Evolutionary conservation across 2,329 filamentous ascomycete genomes (phyloP).

Genomic region (Colletotrichum magnum): DNA sequence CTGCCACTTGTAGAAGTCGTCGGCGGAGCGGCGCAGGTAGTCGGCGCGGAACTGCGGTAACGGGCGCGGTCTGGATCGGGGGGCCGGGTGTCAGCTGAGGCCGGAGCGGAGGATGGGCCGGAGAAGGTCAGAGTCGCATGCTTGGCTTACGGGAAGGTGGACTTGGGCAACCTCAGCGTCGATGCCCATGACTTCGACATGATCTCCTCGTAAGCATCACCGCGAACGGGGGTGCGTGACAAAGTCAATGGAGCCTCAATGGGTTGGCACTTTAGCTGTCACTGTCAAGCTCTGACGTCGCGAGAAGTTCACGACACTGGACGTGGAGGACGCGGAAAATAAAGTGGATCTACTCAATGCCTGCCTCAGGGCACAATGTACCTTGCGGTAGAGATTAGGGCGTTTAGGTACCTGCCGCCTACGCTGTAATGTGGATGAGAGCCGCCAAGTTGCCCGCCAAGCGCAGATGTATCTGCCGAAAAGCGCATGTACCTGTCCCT

Average conservation of each 20-base stretch:
- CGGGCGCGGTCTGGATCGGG: conserved; percentile 63
- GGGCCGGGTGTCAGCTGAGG: conserved; percentile 30
- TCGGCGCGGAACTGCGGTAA: conserved; percentile 62
- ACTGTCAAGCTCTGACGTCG: background rate
- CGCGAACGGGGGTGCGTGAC: conserved; percentile 3
- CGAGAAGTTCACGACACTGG: background rate
- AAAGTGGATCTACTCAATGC: background rate
- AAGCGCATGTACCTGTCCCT: conserved; percentile 8
- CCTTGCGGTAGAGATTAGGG: too few species aligned
- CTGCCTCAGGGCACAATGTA: background rate
- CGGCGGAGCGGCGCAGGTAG: conserved; percentile 83
- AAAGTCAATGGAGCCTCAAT: background rate
- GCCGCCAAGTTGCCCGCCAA: background rate
- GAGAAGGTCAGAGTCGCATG: conserved; percentile 6
- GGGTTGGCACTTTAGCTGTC: background rate
- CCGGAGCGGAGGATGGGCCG: conserved; percentile 41
- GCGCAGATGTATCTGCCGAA: background rate
- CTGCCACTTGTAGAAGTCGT: conserved; percentile 94
- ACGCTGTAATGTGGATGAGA: background rate
- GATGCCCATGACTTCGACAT: conserved; percentile 78
- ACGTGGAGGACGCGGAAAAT: background rate
- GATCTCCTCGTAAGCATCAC: conserved; percentile 41
- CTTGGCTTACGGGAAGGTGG: conserved; percentile 78
- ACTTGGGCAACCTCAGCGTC: conserved; percentile 82
- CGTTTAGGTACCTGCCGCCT: too few species aligned